A percentile compares a stretch with the other conserved stretches of the same genome.
phyloP scores from a whole-genome alignment of 495 filamentous ascomycete species.

The Ramalina peruviana region DNA sequence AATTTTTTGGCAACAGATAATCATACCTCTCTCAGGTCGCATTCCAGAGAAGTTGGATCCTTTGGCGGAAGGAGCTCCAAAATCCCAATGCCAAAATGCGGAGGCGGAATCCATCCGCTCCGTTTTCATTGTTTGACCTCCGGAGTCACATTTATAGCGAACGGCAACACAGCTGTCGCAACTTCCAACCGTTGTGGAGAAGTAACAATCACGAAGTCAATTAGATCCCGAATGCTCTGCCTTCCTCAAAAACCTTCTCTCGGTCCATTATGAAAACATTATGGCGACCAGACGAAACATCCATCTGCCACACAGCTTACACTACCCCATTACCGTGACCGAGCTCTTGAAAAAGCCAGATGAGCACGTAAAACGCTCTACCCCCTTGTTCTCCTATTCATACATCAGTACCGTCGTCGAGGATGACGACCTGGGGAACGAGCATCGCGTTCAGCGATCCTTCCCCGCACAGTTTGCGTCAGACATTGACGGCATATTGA shows the following conservation, averaged over 20 bases:
- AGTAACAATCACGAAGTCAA: too few species aligned
- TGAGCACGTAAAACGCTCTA: conserved; percentile 59
- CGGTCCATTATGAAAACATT: conserved; percentile 2
- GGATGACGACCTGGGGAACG: conserved; percentile 54
- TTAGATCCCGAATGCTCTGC: too few species aligned
- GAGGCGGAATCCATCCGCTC: too few species aligned
- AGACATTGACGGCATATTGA: conserved; percentile 63
- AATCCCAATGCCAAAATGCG: too few species aligned
- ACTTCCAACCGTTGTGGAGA: too few species aligned
- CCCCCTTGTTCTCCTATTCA: conserved; percentile 67
- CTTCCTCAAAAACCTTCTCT: not conserved
- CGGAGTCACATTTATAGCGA: too few species aligned
- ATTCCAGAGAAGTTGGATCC: too few species aligned
- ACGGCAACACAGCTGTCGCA: too few species aligned
- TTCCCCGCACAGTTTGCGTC: conserved; percentile 69
- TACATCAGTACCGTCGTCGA: conserved; percentile 66
- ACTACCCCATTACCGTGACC: conserved; percentile 91
- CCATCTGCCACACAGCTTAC: conserved; percentile 42
- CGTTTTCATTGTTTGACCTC: too few species aligned
- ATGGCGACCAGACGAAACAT: not conserved
- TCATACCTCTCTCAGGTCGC: too few species aligned
- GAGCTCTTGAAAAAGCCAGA: conserved; percentile 64
- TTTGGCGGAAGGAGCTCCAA: too few species aligned
- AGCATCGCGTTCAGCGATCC: conserved; percentile 51
- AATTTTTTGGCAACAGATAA: too few species aligned